Conservation (phyloP, 2,329 filamentous ascomycete genomes). For the Xylariaceae sp. region DNA sequence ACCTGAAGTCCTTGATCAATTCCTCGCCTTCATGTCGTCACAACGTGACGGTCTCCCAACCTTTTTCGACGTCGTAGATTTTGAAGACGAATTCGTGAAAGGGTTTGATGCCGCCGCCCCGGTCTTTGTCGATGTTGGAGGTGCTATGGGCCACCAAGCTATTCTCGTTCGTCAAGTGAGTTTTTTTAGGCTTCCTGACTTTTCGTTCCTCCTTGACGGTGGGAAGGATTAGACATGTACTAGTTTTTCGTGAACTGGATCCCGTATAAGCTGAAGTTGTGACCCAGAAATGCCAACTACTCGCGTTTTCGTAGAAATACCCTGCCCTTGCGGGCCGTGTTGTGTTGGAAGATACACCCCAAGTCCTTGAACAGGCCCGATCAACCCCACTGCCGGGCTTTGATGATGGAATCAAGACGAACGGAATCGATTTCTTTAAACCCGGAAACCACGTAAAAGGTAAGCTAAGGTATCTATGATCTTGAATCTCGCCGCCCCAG, state of each 20-base stretch:
- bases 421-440: conserved; percentile 19
- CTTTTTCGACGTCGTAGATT: conserved; percentile 17
- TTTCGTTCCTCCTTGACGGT: too few species aligned
- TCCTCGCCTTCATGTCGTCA: conserved; percentile 19
- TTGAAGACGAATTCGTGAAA: conserved; percentile 16
- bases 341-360: conserved; percentile 18
- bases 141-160: conserved; percentile 21
- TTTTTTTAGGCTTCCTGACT: too few species aligned
- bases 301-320: conserved; percentile 1
- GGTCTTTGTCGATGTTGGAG: conserved; percentile 24
- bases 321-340: conserved; percentile 20
- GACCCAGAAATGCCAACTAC: too few species aligned
- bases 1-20: conserved; percentile 12
- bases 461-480: too few species aligned
- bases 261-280: too few species aligned
- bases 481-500: too few species aligned
- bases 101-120: conserved; percentile 8
- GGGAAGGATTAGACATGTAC: too few species aligned
- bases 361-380: conserved; percentile 14
- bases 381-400: conserved; percentile 19
- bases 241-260: too few species aligned
- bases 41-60: conserved; percentile 17
- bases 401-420: conserved; percentile 14
- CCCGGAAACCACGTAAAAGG: too few species aligned
- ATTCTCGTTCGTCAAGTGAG: conserved; percentile 14